Base-by-base conservation (phyloP, 2,329 filamentous ascomycete genomes). In the Penicillium sp. region DNA sequence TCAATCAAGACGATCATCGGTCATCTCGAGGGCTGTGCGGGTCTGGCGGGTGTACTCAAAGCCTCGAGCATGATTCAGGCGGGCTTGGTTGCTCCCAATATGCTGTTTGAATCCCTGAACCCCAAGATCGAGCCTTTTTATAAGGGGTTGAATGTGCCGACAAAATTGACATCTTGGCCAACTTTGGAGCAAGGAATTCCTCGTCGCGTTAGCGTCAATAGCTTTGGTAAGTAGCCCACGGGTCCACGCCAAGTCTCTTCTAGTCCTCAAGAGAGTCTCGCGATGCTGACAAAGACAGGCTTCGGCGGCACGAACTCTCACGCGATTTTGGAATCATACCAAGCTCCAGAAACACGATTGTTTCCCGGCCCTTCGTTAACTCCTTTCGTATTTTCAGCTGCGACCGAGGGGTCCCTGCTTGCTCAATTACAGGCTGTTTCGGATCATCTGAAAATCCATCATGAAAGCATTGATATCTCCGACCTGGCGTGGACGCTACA, bases 201-300 rank as follows among this genome's bases (percentile, higher is more conserved):
- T 7, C 55, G 56, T 1, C 56, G 63, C 4, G 65, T 52, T 1
- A 60, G 60, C 27, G 56, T 67, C 18, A 66, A 66, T 43, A 63
- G 53, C n/a, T 68, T 66, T 45, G 60, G 59, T 39, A 58, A n/a
- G n/a, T n/a, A n/a, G n/a, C n/a, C n/a, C n/a, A n/a, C n/a, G n/a
- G n/a, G n/a, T 18, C 55, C 56, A 35, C 44, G 34, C 14, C 34
- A 16, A 42, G 18, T 41, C 53, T 14, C 10, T 5, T 11, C 16
- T 16, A 30, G 6, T 30, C 41, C 4, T 3, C 9, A 4, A 5
- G 14, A 4, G 38, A 43, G 6, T 1, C 43, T 36, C 7, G 26
- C 16, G 16, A 23, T n/a, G 23, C 23, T 26, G 8, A 4, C 18
- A 13, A 27, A 4, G 13, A 36, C 13, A 46, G 30, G 62, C 0